These are phyloP conservation scores for Aspergillus affinis DNA, from an alignment of 495 filamentous ascomycete species.

Conservation along the genomic window DNA sequence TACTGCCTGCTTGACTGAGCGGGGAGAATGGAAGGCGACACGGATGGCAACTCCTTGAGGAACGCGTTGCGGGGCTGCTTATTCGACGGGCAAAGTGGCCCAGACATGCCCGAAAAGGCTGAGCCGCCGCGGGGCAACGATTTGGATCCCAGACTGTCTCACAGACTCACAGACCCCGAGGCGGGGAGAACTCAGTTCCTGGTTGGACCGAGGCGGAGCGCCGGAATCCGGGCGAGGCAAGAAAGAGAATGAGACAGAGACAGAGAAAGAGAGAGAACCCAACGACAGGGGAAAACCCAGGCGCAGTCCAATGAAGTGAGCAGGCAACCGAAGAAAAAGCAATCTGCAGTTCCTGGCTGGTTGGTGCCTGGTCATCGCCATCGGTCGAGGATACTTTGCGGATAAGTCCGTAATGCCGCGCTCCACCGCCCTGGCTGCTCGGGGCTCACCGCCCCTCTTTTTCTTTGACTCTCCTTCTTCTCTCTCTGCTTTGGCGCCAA, in stretches of 20 bases:
- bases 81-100: conserved; percentile 19
- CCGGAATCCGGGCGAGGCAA: background rate
- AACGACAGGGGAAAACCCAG: too few relatives aligned
- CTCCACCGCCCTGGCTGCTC: background rate
- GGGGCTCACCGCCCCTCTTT: too few relatives aligned
- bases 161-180: conserved; percentile 15
- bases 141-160: conserved; percentile 10
- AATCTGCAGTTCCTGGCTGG: background rate
- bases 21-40: conserved; percentile 10
- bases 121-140: conserved; percentile 18
- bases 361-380: too few relatives aligned
- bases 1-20: conserved; percentile 4
- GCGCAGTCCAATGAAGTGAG: too few relatives aligned
- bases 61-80: conserved; percentile 17
- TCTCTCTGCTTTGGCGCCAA: background rate
- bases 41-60: conserved; percentile 13
- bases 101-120: conserved; percentile 9
- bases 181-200: conserved; percentile 4
- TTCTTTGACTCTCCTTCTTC: background rate
- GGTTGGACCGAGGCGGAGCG: conserved; percentile 13
- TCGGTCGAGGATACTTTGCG: too few relatives aligned
- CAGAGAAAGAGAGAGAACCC: too few relatives aligned
- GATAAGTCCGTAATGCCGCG: background rate
- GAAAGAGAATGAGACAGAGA: background rate
- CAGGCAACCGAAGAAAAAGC: too few relatives aligned